Base-by-base conservation (phyloP, 495 filamentous ascomycete genomes). In the Cercophora samala region DNA sequence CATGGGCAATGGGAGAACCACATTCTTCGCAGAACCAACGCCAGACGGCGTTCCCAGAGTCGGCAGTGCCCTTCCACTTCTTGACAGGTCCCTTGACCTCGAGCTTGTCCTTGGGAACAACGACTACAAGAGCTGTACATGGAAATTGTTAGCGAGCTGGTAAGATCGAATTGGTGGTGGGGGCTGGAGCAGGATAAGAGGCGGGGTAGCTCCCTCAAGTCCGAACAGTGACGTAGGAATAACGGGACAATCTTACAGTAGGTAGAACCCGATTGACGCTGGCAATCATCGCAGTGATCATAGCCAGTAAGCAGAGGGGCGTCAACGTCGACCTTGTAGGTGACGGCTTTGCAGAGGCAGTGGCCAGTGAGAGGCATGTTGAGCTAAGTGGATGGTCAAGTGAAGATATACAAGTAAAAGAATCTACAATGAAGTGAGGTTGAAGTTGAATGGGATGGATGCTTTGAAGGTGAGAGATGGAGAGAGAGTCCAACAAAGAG, bases 231-330 rank as follows among this genome's bases (percentile, higher is more conserved):
- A 56, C 5, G 53, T 29, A 46, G 22, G 26, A 64, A 58, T 24
- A 54, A 17, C 24, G 62, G 55, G 29, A 58, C 9, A 54, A 37
- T 72, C 80, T 59, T 76, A 90, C 87, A 90, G 74, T 90, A 90
- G 65, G 87, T 88, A 8, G 87, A 89, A 64, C 88, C 88, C 62
- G 79, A 82, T 76, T 90, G 88, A 70, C 88, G 86, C 74, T 90
- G 88, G 81, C 88, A 90, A 75, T 89, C 88, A 70, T 90, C 88
- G 71, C 88, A 90, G 80, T 90, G 88, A 71, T 90, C 88, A 73
- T 90, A 90, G 69, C 81, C 87, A 29, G 83, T 84, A 67, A 87
- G 58, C 63, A 84, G 51, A 53, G 87, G 87, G 17, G 75, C 69
- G 17, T 87, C 85, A 29, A 84, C 73, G 72, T 85, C 84, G 56